Evolutionary conservation across 331 rosid genomes (phyloP), one percentile per base, ranked within the genome.

Genomic region (Saraca asoca): DNA sequence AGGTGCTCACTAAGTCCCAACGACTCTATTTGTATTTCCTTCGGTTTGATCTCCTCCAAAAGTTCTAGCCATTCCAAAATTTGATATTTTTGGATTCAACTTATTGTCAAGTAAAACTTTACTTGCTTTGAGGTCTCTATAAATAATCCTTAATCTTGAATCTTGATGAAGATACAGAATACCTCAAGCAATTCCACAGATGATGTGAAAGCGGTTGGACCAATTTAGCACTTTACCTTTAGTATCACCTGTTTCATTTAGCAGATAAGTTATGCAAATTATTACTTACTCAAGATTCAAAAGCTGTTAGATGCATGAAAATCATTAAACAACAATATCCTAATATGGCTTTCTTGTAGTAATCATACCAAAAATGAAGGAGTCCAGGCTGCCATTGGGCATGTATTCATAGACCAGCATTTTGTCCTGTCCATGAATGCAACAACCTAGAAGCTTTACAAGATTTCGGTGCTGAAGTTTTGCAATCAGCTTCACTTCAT

Each of bases 381-480:
- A 12, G 52, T 48, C 52, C 3, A 48, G 13, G 52, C 52, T 48
- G 6, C 13, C 13, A 14, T 48, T 48, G 0, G 52, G n/a, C 52
- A 48, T 48, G 52, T 48, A 48, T 48, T 48, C 52, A 48, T 48
- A 48, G 6, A 48, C 18, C 17, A 48, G 52, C 18, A 48, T 2
- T 12, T 48, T 48, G 12, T 48, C 52, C 13, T 48, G 17, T 12
- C 18, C 52, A 1, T 48, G 18, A 11, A 48, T 48, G 52, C 52
- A 12, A 48, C 52, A 48, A 9, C 52, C 52, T 5, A 48, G 11
- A 48, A 48, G 52, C 52, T 48, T 48, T 4, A 48, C 52, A 12
- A 48, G 52, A 48, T 48, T 48, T 13, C 52, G 52, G 18, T 48
- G 52, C 17, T 48, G 52, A 12, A 48, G 52, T 7, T 48, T 48